Evolutionary conservation across 2,329 filamentous ascomycete species (phyloP), one percentile per base, ranked within the genome.

Genomic region (Pseudocercospora musae): DNA sequence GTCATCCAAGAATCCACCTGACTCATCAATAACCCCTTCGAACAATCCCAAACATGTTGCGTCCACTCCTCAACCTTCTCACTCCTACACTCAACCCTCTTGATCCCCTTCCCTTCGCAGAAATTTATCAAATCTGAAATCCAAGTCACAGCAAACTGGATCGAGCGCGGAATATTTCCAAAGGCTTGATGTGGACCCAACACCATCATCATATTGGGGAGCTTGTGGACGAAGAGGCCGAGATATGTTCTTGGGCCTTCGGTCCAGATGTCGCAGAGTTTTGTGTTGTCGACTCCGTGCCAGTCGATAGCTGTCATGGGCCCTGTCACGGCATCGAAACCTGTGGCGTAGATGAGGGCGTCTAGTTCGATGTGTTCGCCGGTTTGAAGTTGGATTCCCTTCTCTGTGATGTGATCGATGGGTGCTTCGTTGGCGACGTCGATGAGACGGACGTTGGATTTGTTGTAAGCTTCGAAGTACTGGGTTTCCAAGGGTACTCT

Each of bases 1-100:
- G 81, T 84, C 81, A 84, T 83, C 82, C 82, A 85, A 1, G 77
- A 79, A 63, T 84, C 81, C 0, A 83, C 79, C 63, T 82, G 77
- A 62, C 80, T 80, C 0, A 76, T 74, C 25, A 84, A 66, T 9
- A 80, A 62, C 0, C 81, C 81, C 37, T 78, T 70, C 0, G 78
- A 76, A 57, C 79, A 81, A 3, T 80, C 74, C 23, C 78, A 70
- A 1, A 84, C 82, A 72, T 84, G 82, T 42, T 64, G 29, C 21
- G 59, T 66, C 62, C 63, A 68, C 50, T 58, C 58, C 20, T 57
- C 15, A 13, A 68, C 60, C 11, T 48, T 57, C 31, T 66, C 56
- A 6, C 50, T 46, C n/a, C 23, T 49, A 13, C 57, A 59, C 33
- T 62, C 62, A 5, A 58, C 53, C 25, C 40, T 31, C n/a, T 50